Evolutionary conservation across 1,284 basidiomycete species (phyloP), one percentile per base, ranked within the genome.

Genomic region (Sparassis latifolia): DNA sequence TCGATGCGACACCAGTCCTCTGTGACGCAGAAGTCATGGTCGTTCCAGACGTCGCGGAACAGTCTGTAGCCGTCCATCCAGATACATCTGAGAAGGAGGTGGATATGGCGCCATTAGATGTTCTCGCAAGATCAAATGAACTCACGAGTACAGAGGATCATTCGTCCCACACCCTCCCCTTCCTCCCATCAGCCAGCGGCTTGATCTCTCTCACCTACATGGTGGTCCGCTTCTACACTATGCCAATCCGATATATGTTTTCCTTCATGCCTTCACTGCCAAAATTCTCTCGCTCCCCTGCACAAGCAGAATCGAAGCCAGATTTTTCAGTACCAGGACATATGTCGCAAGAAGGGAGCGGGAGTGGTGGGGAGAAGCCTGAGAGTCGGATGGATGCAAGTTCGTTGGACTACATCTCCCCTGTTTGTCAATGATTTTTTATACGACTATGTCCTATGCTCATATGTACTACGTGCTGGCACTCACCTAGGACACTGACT

Each of bases 401-500:
- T 27, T 28, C 28, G 35, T 49, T 48, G 49, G 39, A 46, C 58
- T 66, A 65, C 47, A 67, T 71, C 55, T 65, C 66, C 64, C 72
- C 73, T 73, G 74, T 76, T 69, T 69, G 76, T 76, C 71, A 72
- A 69, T 76, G 69, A 73, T 71, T 66, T 67, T 59, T 61, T 63
- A 64, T 44, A 64, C 58, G 64, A 57, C 62, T 57, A 57, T 53
- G 53, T 48, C 47, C 62, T 67, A 73, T 73, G 66, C 74, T 76
- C 74, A 68, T 73, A 67, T 66, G 60, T 63, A 74, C 66, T 62
- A 64, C 59, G 67, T 68, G 67, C 69, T 71, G 66, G 71, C 70
- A 69, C 70, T 69, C 64, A 65, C 65, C 66, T 74, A 75, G 74
- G 71, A 61, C 65, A 61, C 60, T 68, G 59, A 60, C 45, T 48